Evolutionary conservation across 1,284 basidiomycete genomes (phyloP), one percentile per base, ranked within the genome.

Genomic region (Ganoderma sinense): DNA sequence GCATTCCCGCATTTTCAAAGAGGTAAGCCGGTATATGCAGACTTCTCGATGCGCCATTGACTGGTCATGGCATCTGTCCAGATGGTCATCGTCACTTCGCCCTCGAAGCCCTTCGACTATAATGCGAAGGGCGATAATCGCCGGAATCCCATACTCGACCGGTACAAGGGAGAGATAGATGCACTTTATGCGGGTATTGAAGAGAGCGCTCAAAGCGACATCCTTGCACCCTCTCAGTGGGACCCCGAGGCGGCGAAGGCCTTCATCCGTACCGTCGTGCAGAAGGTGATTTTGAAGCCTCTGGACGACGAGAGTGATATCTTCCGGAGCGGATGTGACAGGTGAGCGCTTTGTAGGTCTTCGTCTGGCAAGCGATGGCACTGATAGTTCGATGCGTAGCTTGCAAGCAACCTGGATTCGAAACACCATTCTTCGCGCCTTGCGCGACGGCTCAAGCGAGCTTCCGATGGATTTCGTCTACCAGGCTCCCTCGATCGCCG

Each of bases 301-400:
- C 66, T 82, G 1, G 48, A 60, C 1, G 82, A 83, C 58, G 77
- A 81, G 53, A 81, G 78, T 56, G 83, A 86, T 71, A 68, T 86
- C 6, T 86, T 86, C 74, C 78, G 82, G 41, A 71, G 74, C 62
- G 85, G 85, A 18, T 83, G 83, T 58, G 84, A 86, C 67, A 85
- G 84, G 84, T 84, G 31, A 58, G 58, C 23, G 13, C 0, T 41
- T 41, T n/a, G 29, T 2, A 39, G 10, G 51, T n/a, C 10, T 58
- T 18, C n/a, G 8, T 26, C 41, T 5, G 8, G 18, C 29, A 11
- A 40, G 4, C 6, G 18, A 13, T 31, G 20, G 14, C 16, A 18
- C 43, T 64, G 4, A 13, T 39, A 11, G 3, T 61, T 1, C 43
- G 26, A 16, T 40, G n/a, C 43, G 18, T 31, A 81, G 80, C 69